Base-by-base conservation (phyloP, 177 flowering plant genomes). In the Vitis hybrid region DNA sequence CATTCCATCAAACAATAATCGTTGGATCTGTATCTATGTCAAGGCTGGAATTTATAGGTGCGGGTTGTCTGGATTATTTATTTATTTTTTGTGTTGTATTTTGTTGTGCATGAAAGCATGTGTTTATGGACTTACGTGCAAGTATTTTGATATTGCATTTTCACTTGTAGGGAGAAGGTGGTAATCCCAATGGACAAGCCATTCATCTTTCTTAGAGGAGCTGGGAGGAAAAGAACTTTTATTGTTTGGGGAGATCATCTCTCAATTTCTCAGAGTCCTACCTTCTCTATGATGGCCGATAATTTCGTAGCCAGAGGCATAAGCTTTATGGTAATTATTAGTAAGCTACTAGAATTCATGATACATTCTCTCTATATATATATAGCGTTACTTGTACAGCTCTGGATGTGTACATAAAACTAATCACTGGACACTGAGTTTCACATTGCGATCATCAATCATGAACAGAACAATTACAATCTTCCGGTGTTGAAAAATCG, bases 181-280 rank as follows among this genome's bases (percentile, higher is more conserved):
- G n/a, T 2, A 9, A 61, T 82, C n/a, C 75, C 78, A 1, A 1
- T 0, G 3, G 70, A 80, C 6, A 79, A 80, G 20, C 74, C 74
- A 7, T 81, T 27, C 53, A 70, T 84, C 12, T 50, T 68, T 11
- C 77, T 84, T 1, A 65, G 73, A 78, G 87, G 87, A 60, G 70
- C 65, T 2, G 65, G 64, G 1, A 64, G 6, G 6, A 18, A 21
- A 4, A 68, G n/a, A 9, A 80, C 82, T 2, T 51, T 8, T 0
- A 75, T 84, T 2, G 53, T 52, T 41, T 79, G 74, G 76, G 65
- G 21, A 11, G 78, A 53, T 48, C 67, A 71, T 55, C 60, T 15
- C 0, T 3, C 55, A 10, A 49, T 70, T 2, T 15, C 18, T 1
- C 52, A 59, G 1, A 64, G 64, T 35, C 61, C 85, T 18, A 80